Base-by-base conservation (phyloP, 257 asterid genomes). In the Nicotiana knightiana region DNA sequence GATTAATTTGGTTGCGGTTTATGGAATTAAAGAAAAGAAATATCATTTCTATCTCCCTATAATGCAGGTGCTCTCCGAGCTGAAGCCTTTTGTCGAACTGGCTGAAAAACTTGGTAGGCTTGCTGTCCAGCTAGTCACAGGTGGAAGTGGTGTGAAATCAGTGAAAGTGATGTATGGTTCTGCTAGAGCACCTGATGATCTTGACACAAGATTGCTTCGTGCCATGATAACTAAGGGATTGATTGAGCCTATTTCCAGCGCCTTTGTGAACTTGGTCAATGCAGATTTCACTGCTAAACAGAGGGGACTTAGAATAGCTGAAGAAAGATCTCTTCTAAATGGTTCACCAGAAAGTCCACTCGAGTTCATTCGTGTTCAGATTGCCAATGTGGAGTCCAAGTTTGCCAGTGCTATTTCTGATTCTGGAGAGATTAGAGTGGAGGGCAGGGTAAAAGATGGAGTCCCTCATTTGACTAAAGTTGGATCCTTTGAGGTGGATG, bases 221-320 rank as follows among this genome's bases (percentile, higher is more conserved):
- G 98, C 98, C 85, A 95, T 93, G 98, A 92, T 95, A 77, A 95
- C 92, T 67, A 93, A 95, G 91, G 99, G 99, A 61, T 87, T 95
- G 51, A 93, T 95, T 18, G 99, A 95, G 86, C 99, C 99, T 11
- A 89, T 95, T 86, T 95, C 99, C 57, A 88, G 88, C 11, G 90
- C 88, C 5, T 93, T 90, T 10, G 93, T 93, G 30, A 95, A 93
- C 83, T 80, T 95, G 78, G 98, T 93, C 62, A 95, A 95, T 43
- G 98, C 99, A 4, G 98, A 95, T 85, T 95, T 90, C 89, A 91
- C 96, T 5, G 99, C 97, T 63, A 95, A 95, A 77, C 97, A 95
- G 79, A 88, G 98, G 83, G 98, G 97, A 1, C 88, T 93, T 64
- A 90, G 94, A 28, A 83, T 95, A 81, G 79, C 88, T 4, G 98